Base-by-base conservation (phyloP, 176 grass and related monocot species). In the Juncus effusus region DNA sequence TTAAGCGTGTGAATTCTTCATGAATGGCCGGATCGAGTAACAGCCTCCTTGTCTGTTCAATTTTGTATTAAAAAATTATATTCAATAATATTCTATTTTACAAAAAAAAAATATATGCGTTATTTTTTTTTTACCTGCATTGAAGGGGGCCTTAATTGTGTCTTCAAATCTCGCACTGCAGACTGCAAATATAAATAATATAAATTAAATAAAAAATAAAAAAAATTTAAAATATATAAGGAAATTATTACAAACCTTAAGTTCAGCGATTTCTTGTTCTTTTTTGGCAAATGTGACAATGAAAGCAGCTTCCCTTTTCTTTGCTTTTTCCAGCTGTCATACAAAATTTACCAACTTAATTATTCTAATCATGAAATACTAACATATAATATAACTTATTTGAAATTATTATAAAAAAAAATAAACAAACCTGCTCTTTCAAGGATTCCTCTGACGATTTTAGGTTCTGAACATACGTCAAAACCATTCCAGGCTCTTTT, bases 1-100 rank as follows among this genome's bases (percentile, higher is more conserved):
- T 99, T 59, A 99, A 78, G 6, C 83, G 89, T 14, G 86, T 94
- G 76, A 99, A 99, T 60, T 99, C 89, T 80, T 94, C 95, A 62
- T 99, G 95, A 68, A 99, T 99, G 61, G 95, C 95, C 60, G 95
- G 95, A 76, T 99, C 95, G 82, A 99, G 95, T 47, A 99, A 81
- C 79, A 99, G 76, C 73, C 78, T 84, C 76, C 95, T 99, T 47
- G 95, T 99, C 88, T 97, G 69, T 77, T 65, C 52, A 80, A 82
- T 49, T 36, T 11, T 53, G 56, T 56, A 40, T 28, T 8, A 70
- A 56, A 70, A 56, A 4, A 63, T 72, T 11, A 67, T 60, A 7
- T 40, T 28, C 19, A 28, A 28, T 28, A 28, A 28, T 28, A 28
- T 28, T 28, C 19, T 28, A 28, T 28, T 28, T 28, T 28, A 28